phyloP scores from a whole-genome alignment of 2,329 filamentous ascomycete species.

The Pseudodiploospora longispora region DNA sequence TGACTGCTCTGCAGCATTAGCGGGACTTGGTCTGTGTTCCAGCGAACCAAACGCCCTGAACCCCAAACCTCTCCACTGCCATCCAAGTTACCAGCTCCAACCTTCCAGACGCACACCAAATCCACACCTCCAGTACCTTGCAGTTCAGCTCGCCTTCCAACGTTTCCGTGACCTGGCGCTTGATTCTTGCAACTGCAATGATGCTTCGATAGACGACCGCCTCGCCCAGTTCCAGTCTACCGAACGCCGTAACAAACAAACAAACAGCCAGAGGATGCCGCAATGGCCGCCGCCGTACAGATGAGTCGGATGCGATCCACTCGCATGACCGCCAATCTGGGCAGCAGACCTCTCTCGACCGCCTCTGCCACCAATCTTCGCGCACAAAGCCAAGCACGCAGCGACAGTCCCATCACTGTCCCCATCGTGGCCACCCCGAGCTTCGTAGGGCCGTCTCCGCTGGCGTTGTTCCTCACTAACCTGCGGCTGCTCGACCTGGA shows the following conservation, averaged over 20 bases:
- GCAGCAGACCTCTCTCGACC: neutral
- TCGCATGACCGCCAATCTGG: conserved; percentile 5
- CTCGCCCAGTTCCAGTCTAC: no score
- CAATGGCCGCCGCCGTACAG: conserved; percentile 8
- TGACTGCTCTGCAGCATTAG: conserved; percentile 7
- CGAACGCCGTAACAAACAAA: neutral
- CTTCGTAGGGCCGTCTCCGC: conserved; percentile 12
- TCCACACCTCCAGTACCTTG: neutral
- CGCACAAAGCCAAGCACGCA: neutral
- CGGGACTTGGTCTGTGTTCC: neutral
- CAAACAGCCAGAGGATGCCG: conserved; percentile 6
- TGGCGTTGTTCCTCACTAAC: conserved; percentile 63
- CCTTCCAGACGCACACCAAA: no score
- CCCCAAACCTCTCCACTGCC: conserved; percentile 4
- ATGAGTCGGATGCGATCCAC: conserved; percentile 9
- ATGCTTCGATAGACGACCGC: neutral
- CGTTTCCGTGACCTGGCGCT: neutral
- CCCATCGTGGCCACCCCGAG: neutral
- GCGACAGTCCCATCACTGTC: neutral
- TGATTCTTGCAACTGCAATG: neutral
- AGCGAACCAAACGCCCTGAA: conserved; percentile 2
- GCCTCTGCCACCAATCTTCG: neutral
- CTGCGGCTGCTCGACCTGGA: conserved; percentile 77
- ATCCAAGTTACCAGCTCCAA: neutral
- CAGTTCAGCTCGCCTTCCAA: neutral